Conservation (phyloP, 2,329 filamentous ascomycete genomes). For the Ceratocystis papillata region DNA sequence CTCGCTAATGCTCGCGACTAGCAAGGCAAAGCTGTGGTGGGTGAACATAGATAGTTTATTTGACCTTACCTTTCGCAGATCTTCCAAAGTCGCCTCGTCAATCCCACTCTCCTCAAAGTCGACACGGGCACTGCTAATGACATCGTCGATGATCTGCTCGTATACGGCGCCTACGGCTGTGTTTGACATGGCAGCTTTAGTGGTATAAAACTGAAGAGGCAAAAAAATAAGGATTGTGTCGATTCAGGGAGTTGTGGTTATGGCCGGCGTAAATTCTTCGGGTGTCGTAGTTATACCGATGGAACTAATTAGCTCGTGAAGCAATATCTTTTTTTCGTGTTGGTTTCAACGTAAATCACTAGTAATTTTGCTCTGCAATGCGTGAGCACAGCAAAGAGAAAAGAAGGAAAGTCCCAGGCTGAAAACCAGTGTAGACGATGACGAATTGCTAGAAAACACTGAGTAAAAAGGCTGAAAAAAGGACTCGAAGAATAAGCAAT, state of each 20-base stretch:
- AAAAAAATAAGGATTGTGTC: background rate
- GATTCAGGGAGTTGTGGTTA: background rate
- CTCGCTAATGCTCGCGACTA: constrained; percentile 22
- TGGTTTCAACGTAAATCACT: background rate
- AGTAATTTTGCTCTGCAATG: background rate
- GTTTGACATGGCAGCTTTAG: constrained; percentile 45
- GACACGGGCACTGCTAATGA: constrained; percentile 81
- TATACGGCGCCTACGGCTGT: constrained; percentile 64
- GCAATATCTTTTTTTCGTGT: background rate
- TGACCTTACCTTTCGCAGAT: constrained; percentile 70
- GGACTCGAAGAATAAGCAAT: background rate
- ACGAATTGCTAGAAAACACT: constrained; percentile 1
- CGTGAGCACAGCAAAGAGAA: background rate
- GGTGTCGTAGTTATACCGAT: background rate
- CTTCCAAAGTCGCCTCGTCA: constrained; percentile 73
- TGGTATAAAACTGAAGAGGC: background rate
- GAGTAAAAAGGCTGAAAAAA: background rate
- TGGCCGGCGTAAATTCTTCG: background rate
- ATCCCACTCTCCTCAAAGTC: constrained; percentile 97
- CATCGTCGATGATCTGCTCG: constrained; percentile 64
- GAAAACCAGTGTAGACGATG: background rate
- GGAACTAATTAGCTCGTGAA: background rate
- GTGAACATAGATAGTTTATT: background rate
- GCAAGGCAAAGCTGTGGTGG: background rate
- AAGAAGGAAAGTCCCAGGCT: background rate